phyloP scores from a whole-genome alignment of 352 stramenopile species.

The Globisporangium barbulae region DNA sequence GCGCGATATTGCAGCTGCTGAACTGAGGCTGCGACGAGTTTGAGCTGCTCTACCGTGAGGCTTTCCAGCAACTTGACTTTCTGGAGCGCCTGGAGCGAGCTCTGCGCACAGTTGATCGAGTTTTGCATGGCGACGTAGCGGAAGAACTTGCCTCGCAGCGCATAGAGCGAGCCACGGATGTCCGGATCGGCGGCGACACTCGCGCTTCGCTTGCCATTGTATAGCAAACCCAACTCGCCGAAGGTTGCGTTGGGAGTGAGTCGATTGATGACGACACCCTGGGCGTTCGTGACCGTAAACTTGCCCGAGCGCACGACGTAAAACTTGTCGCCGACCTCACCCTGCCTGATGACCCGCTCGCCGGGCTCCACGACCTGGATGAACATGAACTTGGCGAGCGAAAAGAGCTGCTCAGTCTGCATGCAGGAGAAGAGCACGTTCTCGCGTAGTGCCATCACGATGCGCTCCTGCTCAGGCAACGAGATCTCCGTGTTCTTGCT shows the following conservation, averaged over 20 bases:
- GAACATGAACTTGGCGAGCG: conserved; percentile 68
- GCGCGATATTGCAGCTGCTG: conserved; percentile 42
- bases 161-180: conserved; percentile 34
- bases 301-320: conserved; percentile 57
- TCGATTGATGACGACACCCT: conserved; percentile 43
- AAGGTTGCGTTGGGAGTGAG: conserved; percentile 38
- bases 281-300: conserved; percentile 41
- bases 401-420: conserved; percentile 62
- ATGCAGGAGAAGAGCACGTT: conserved; percentile 85
- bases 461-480: conserved; percentile 29
- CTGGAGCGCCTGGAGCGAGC: conserved; percentile 40
- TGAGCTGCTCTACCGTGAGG: conserved; percentile 44
- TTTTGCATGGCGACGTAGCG: conserved; percentile 44
- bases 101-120: conserved; percentile 38
- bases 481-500: conserved; percentile 27
- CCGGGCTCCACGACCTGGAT: conserved; percentile 70
- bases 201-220: conserved; percentile 48
- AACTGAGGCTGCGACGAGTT: conserved; percentile 37
- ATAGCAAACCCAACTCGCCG: conserved; percentile 54
- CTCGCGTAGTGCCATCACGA: conserved; percentile 58
- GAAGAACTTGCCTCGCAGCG: conserved; percentile 48
- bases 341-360: conserved; percentile 74
- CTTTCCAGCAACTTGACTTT: conserved; percentile 39
- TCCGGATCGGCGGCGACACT: conserved; percentile 38
- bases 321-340: conserved; percentile 78